phyloP scores from a whole-genome alignment of 2,329 filamentous ascomycete genomes.

The Ramularia collo-cygni region DNA sequence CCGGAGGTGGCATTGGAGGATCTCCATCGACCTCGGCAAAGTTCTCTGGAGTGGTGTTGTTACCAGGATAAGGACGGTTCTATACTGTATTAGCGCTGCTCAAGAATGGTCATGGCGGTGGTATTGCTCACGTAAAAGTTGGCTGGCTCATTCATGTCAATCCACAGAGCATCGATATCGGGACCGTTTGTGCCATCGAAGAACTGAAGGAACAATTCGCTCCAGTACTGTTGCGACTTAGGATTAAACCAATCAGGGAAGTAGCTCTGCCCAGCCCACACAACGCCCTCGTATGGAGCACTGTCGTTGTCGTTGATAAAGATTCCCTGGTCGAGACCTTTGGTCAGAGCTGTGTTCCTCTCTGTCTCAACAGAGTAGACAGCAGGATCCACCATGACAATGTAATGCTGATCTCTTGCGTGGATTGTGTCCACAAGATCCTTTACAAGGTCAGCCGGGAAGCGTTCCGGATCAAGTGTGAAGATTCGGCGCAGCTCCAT shows the following conservation, averaged over 20 bases:
- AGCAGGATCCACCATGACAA: conserved; percentile 65
- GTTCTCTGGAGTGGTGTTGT: conserved; percentile 2
- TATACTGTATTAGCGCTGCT: no score
- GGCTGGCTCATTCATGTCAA: conserved; percentile 60
- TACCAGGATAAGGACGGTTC: conserved; percentile 9
- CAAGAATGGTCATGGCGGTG: no score
- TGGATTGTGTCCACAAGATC: conserved; percentile 56
- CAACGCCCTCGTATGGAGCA: conserved; percentile 58
- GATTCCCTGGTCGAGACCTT: conserved; percentile 49
- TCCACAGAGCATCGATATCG: conserved; percentile 66
- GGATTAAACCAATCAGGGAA: conserved; percentile 63
- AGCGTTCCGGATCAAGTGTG: conserved; percentile 58
- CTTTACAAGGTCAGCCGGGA: conserved; percentile 54
- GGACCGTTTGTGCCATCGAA: conserved; percentile 58
- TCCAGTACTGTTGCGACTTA: conserved; percentile 61
- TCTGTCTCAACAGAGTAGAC: conserved; percentile 29
- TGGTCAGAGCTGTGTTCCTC: conserved; percentile 51
- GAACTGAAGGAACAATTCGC: conserved; percentile 56
- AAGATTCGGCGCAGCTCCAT: conserved; percentile 49
- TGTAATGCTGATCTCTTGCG: conserved; percentile 27
- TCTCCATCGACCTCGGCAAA: conserved; percentile 9
- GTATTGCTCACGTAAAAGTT: conserved; percentile 31
- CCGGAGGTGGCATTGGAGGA: conserved; percentile 8
- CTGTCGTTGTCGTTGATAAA: conserved; percentile 50
- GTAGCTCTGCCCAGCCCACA: conserved; percentile 59